Percentiles rank a stretch among this genome's conserved stretches.
phyloP scores from a whole-genome alignment of 371 early-diverging fungal genomes.

The Massospora cicadina region DNA sequence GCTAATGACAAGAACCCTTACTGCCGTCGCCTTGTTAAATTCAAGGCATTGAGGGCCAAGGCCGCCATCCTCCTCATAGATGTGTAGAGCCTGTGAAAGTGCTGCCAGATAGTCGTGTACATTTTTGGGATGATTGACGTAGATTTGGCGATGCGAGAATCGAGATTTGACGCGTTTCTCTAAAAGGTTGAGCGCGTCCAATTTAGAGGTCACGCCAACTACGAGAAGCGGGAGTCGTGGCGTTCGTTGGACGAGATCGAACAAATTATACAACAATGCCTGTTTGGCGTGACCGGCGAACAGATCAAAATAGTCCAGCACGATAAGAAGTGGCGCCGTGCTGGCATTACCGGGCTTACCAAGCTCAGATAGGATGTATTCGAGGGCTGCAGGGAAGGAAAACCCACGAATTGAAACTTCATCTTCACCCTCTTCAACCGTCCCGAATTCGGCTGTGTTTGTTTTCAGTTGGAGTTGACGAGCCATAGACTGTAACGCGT shows the following conservation, averaged over 20 bases:
- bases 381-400: not conserved
- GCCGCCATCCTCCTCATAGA: not conserved
- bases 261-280: slow-evolving; percentile 74
- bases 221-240: slow-evolving; percentile 63
- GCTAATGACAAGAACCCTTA: not conserved
- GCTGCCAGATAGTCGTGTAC: slow-evolving; percentile 29
- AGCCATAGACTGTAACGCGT: slow-evolving; percentile 66
- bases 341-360: slow-evolving; percentile 34
- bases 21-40: not conserved
- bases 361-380: slow-evolving; percentile 24
- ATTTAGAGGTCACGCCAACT: slow-evolving; percentile 61
- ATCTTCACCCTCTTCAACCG: not conserved
- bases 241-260: slow-evolving; percentile 73
- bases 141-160: slow-evolving; percentile 74
- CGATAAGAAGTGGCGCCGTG: slow-evolving; percentile 52
- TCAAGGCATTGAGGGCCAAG: not conserved
- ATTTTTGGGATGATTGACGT: slow-evolving; percentile 34
- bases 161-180: slow-evolving; percentile 92
- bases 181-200: slow-evolving; percentile 66
- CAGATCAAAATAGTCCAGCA: slow-evolving; percentile 78
- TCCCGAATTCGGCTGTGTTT: slow-evolving; percentile 14
- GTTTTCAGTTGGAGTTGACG: slow-evolving; percentile 39
- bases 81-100: not conserved
- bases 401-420: not conserved
- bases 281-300: slow-evolving; percentile 82